Evolutionary conservation across 2,329 filamentous ascomycete genomes (phyloP).

Genomic region (Akanthomyces muscarius): DNA sequence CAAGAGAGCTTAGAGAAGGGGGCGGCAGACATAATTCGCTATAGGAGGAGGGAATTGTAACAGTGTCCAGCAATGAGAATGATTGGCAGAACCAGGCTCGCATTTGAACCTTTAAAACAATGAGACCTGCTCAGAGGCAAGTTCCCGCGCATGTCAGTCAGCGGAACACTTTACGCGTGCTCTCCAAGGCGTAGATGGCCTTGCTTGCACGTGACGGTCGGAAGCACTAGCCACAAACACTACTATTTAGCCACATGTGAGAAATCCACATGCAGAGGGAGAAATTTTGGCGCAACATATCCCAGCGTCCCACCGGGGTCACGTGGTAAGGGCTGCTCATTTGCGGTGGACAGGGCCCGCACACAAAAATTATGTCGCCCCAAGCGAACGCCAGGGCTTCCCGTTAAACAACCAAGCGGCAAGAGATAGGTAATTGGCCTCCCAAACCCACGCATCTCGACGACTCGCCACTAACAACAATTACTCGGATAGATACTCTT

Average conservation of each 20-base stretch:
- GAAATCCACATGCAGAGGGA: background rate
- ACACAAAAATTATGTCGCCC: conserved; percentile 38
- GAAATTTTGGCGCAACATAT: conserved; percentile 1
- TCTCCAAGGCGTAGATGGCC: background rate
- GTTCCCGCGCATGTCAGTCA: background rate
- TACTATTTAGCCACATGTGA: background rate
- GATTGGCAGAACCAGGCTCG: background rate
- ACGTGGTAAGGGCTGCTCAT: conserved; percentile 34
- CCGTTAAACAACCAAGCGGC: conserved; percentile 39
- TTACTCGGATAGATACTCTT: conserved; percentile 26
- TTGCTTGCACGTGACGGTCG: background rate
- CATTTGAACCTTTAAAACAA: background rate
- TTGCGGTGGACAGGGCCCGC: conserved; percentile 24
- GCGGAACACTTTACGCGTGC: conserved; percentile 15
- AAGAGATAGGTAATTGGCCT: conserved; percentile 35
- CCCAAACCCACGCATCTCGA: conserved; percentile 18
- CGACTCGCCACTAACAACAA: conserved; percentile 29
- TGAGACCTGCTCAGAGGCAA: background rate
- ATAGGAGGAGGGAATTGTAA: background rate
- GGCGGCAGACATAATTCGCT: background rate
- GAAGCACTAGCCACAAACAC: conserved; percentile 9
- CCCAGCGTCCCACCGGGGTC: conserved; percentile 19
- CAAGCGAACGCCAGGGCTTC: conserved; percentile 28
- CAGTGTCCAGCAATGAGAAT: background rate
- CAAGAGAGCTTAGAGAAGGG: background rate